Percentiles rank a stretch among this genome's conserved stretches.
phyloP scores from a whole-genome alignment of 208 protist genomes.

The Leishmania arabica region DNA sequence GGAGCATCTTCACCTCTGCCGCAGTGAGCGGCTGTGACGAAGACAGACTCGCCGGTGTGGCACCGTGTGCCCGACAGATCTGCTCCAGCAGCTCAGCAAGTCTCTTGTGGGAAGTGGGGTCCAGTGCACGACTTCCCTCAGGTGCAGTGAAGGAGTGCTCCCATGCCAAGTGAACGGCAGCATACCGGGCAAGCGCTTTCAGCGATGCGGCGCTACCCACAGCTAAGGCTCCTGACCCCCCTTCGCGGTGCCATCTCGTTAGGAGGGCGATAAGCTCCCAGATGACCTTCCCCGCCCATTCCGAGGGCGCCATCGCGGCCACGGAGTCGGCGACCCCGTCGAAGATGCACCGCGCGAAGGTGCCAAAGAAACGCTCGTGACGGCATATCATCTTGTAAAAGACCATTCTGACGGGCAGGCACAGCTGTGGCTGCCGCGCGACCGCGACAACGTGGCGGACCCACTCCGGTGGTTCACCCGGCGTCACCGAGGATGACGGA shows the following conservation, averaged over 20 bases:
- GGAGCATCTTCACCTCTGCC: neutral
- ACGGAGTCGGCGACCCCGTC: constrained; percentile 14
- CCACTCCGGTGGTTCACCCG: constrained; percentile 8
- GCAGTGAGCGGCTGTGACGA: neutral
- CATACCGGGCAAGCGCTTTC: constrained; percentile 4
- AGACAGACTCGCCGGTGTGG: neutral
- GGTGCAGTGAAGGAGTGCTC: neutral
- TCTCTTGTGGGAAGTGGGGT: neutral
- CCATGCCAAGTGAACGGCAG: constrained; percentile 7
- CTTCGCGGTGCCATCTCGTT: neutral
- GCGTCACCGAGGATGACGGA: constrained; percentile 1
- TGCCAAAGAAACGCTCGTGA: constrained; percentile 7
- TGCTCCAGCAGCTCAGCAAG: constrained; percentile 5
- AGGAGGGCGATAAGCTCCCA: constrained; percentile 11
- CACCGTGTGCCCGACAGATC: neutral
- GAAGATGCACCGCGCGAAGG: constrained; percentile 2
- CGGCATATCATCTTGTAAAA: constrained; percentile 3
- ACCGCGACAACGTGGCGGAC: neutral
- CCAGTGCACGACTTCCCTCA: neutral
- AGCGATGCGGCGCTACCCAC: neutral
- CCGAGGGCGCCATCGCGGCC: neutral
- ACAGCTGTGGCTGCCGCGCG: neutral
- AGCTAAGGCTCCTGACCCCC: neutral
- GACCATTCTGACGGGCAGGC: neutral
- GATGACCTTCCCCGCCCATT: neutral